Evolutionary conservation across 2,329 filamentous ascomycete species (phyloP), one percentile per base, ranked within the genome.

Genomic region (Apiospora saccharicola): DNA sequence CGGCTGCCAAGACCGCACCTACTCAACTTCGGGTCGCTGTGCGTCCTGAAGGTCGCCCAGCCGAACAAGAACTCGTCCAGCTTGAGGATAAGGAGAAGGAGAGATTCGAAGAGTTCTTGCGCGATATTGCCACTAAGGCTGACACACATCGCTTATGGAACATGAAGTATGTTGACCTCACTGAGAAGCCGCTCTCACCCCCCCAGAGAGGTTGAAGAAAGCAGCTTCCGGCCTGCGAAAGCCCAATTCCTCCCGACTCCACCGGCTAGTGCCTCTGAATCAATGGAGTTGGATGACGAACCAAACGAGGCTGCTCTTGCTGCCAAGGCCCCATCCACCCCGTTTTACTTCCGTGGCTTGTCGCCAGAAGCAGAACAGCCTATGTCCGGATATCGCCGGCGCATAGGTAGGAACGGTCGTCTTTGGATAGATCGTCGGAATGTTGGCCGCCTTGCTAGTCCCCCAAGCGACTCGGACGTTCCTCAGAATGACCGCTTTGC

Each of bases 121-220:
- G 88, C 75, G 94, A 97, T 79, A 94, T 98, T 80, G 94, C 97
- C 81, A 90, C 90, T 77, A 96, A 97, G 83, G 91, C 97, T 71
- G 89, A 92, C 78, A 96, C 96, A 83, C 96, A 98, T 83, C 90
- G 93, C 77, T 91, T 93, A 81, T 98, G 96, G 95, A 98, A 98
- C 83, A 89, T 93, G 77, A 93, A 94, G 79, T 95, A 94, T 85
- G 90, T 97, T 78, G 95, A 98, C 84, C 88, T 95, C 80, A 98
- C 96, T 74, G 91, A 92, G 84, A 91, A 92, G 75, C 95, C 96
- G 69, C 89, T 98, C 75, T 94, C 93, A 69, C 95, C 95, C 90
- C 95, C 90, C 94, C 61, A 87, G 90, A 78, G 92, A 94, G 73
- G 86, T 89, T 76, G 86, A 86, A 76, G 88, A 92, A 75, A 83